Evolutionary conservation across 2,329 filamentous ascomycete species (phyloP), one percentile per base, ranked within the genome.

Genomic region (Penicillium sp.): DNA sequence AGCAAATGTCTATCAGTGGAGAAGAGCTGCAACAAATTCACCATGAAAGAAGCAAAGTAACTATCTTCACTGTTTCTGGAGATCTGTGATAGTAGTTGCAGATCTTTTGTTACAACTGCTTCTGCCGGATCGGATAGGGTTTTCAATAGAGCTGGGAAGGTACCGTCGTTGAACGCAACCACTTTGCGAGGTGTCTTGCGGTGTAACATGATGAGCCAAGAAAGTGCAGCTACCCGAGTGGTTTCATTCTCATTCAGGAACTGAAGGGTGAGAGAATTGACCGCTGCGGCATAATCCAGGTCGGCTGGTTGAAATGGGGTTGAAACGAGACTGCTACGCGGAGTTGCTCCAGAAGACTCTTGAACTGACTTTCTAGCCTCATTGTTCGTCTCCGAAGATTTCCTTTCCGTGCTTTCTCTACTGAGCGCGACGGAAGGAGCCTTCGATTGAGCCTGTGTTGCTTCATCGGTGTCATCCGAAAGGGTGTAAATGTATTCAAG

Each of bases 1-100:
- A 99, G 81, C 24, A 99, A 81, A 66, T 91, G 90, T 31, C 95
- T 85, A 71, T 99, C 95, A 0, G 95, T 98, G 43, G 91, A 96
- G 72, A 99, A 99, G 1, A 99, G 84, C 71, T 97, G 95, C 44
- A 99, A 80, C 10, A 99, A 80, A 70, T 96, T 96, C 59, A 97
- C 90, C 95, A 99, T 99, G 73, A 99, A 99, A 24, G 93, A 96
- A 1, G 91, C 89, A 71, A 99, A 99, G 75, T 98, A 98, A 63
- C 93, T 91, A 70, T 99, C 95, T 68, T 98, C 95, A 70, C 92
- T 98, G 67, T 97, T 96, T 63, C 90, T 87, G 3, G 93, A 98
- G 53, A 99, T 98, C 65, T 99, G 95, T 0, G 93, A 98, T 2
- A 99, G 82, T 16, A 99, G 82, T 62, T 98, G 90, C 29, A 99